A percentile compares a stretch with the other conserved stretches of the same genome.
Evolutionary conservation across 176 grass and related monocot genomes (phyloP).

Genomic region (Pontederia crassipes): DNA sequence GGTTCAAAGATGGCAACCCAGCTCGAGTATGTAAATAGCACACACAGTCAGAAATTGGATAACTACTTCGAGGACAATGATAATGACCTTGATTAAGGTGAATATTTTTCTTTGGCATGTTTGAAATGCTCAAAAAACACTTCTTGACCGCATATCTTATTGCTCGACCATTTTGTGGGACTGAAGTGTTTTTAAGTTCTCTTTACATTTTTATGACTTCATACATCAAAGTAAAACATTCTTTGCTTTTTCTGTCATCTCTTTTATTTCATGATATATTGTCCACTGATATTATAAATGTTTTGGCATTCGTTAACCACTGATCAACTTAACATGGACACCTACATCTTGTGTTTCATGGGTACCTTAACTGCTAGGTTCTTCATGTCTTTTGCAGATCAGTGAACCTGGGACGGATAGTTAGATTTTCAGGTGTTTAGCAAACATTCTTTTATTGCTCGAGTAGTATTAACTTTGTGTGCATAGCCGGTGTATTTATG

Average conservation of each 20-base stretch:
- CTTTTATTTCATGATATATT: no score
- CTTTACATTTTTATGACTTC: no score
- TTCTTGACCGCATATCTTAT: background rate
- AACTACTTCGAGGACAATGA: slow-evolving; percentile 44
- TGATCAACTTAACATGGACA: no score
- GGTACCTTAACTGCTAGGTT: background rate
- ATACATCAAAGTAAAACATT: no score
- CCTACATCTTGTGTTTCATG: background rate
- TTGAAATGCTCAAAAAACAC: background rate
- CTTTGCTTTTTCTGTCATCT: no score
- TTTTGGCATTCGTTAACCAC: no score
- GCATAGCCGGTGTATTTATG: no score
- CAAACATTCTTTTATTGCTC: slow-evolving; percentile 4
- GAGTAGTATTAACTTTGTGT: background rate
- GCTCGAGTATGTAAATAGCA: slow-evolving; percentile 83
- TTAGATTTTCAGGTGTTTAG: background rate
- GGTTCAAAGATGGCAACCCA: slow-evolving; percentile 56
- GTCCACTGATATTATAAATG: no score
- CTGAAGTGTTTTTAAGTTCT: no score
- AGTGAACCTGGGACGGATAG: background rate
- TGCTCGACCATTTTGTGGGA: background rate
- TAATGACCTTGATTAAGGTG: slow-evolving; percentile 25
- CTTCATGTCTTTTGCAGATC: background rate
- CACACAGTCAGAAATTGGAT: slow-evolving; percentile 39
- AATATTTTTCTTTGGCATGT: background rate